Conservation (phyloP, 345 rosid species). For the Raphanus sativus region DNA sequence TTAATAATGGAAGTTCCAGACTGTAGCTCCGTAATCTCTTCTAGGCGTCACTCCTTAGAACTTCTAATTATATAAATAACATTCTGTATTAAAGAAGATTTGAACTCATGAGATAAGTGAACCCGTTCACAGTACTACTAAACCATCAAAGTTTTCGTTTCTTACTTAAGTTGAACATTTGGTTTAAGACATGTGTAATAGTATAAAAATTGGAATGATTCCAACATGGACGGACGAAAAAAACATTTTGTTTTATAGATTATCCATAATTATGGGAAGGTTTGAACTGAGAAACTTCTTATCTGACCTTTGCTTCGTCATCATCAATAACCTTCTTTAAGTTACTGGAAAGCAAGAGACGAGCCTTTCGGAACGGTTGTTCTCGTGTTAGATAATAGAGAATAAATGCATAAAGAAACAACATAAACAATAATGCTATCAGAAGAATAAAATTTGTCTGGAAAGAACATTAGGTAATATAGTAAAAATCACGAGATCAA, state of each 20-base stretch:
- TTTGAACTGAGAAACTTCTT: background rate
- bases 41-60: background rate
- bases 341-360: background rate
- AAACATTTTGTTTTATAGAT: background rate
- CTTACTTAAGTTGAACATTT: background rate
- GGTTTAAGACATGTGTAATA: background rate
- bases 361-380: background rate
- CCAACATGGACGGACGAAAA: background rate
- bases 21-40: background rate
- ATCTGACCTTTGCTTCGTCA: background rate
- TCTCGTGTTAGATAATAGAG: slow-evolving; percentile 5
- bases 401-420: slow-evolving; percentile 13
- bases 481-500: slow-evolving; percentile 1
- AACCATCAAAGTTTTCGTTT: background rate
- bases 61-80: background rate
- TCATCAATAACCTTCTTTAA: background rate
- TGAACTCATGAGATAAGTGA: background rate
- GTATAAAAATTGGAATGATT: background rate
- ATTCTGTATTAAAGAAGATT: background rate
- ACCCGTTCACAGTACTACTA: background rate
- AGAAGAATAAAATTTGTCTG: background rate
- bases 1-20: background rate
- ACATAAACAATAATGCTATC: slow-evolving; percentile 28
- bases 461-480: slow-evolving; percentile 31
- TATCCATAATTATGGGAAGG: background rate